A percentile compares a stretch with the other conserved stretches of the same genome.
phyloP scores from a whole-genome alignment of 2,329 filamentous ascomycete genomes.

The Apiospora pterosperma region DNA sequence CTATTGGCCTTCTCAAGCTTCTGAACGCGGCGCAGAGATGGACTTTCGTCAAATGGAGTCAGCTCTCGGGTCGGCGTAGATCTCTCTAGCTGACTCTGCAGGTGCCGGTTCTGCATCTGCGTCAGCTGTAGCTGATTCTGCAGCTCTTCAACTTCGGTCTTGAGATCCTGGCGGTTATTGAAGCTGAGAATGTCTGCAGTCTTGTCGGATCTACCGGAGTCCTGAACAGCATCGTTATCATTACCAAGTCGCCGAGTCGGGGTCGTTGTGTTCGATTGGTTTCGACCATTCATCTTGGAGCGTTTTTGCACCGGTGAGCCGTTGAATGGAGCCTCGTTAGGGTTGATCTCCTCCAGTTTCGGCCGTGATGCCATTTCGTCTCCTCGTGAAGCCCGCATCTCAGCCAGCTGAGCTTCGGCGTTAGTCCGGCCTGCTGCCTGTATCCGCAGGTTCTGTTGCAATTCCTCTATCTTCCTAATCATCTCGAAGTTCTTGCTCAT shows the following conservation, averaged over 20 bases:
- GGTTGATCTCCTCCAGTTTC: conserved; percentile 82
- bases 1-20: conserved; percentile 92
- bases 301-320: conserved; percentile 72
- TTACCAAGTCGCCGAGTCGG: conserved; percentile 70
- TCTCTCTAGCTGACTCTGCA: conserved; percentile 82
- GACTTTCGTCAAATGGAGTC: conserved; percentile 67
- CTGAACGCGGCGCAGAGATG: conserved; percentile 76
- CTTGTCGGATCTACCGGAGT: conserved; percentile 80
- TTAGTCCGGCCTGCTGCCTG: conserved; percentile 77
- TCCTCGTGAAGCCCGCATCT: conserved; percentile 68
- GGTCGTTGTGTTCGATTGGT: conserved; percentile 73
- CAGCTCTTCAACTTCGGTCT: conserved; percentile 84
- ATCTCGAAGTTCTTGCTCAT: conserved; percentile 77
- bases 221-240: conserved; percentile 59
- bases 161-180: conserved; percentile 87
- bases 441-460: conserved; percentile 84
- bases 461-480: conserved; percentile 78
- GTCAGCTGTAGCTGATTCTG: conserved; percentile 92
- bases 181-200: conserved; percentile 81
- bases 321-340: conserved; percentile 71
- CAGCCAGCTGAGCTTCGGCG: conserved; percentile 78
- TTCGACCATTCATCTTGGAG: conserved; percentile 48
- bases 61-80: conserved; percentile 57
- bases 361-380: conserved; percentile 68
- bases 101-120: conserved; percentile 92